Evolutionary conservation across 495 filamentous ascomycete genomes (phyloP), one percentile per base, ranked within the genome.

Genomic region (Apiosordaria backusii): DNA sequence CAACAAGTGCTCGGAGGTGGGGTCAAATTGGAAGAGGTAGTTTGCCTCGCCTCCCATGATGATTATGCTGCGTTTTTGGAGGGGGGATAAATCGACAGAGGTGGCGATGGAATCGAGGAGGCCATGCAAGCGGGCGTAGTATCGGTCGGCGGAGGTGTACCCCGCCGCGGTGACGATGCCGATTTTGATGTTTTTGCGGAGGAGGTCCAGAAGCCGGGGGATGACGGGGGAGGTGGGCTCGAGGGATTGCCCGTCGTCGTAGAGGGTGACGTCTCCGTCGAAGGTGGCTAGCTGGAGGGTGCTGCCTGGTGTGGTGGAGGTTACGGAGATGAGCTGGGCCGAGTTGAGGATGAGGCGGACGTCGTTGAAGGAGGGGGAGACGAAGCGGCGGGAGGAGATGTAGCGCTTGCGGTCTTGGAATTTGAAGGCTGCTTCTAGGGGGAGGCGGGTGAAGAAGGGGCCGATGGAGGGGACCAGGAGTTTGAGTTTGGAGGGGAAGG

Each of bases 161-260:
- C 96, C 96, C 13, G 96, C 95, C 4, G 95, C 96, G 0, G 96
- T 99, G 26, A 99, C 95, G 72, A 99, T 98, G 53, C 92, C 96
- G 64, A 99, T 86, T 68, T 89, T 89, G 67, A 90, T 87, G 70
- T 84, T 81, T 64, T 84, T 82, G 66, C 75, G 77, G 69, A 86
- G 77, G 59, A 86, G 80, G 66, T 84, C 81, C 80, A 67, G 27
- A 7, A 99, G 87, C 5, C 91, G 87, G 0, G 87, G 76, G 63
- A 98, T 92, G 15, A 96, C 89, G 0, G 91, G 89, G 76, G 89
- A 96, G 21, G 84, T 81, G 2, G 84, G 74, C 40, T 85, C 87
- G 53, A 99, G 82, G 67, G 86, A 91, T 69, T 92, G 81, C 13
- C 94, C 96, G 72, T 99, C 94, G 68, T 97, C 92, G 76, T 98